Evolutionary conservation across 2,329 filamentous ascomycete species (phyloP), one percentile per base, ranked within the genome.

Genomic region (Podosphaera aphanis): DNA sequence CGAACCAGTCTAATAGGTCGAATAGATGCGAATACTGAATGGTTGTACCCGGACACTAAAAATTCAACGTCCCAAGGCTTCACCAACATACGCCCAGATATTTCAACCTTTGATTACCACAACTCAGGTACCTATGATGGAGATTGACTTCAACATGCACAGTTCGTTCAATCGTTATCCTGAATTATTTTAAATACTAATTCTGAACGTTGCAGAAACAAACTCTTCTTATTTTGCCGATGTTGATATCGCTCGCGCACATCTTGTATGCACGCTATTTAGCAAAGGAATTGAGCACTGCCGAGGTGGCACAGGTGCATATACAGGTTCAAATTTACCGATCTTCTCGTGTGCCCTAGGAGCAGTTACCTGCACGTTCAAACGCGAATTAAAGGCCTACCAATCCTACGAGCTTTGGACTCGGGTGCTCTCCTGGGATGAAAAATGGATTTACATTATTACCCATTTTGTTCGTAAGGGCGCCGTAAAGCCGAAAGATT

Each of bases 371-470:
- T 83, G 79, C 62, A 74, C 67, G 52, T 88, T 86, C 63, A 76
- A 77, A 61, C 66, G 69, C 43, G 82, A 88, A 64, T 79, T 88
- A 50, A 70, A 70, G 47, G 73, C 77, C 0, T 79, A 76, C 55
- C 68, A 77, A 57, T 60, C 62, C 11, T 88, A 79, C 60, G 79
- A 86, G 64, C 73, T 85, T 62, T 82, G 79, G 71, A 76, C 68
- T 27, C 69, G 77, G 37, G 59, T 88, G 13, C 66, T 85, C n/a
- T 64, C 66, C 49, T 88, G 82, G 82, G 82, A 90, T 61, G 69
- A 75, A 54, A 88, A 88, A 63, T 90, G 82, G 82, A 57, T 86
- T 48, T 85, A 83, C 59, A 68, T 85, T 33, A 64, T 83, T 27
- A 82, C 75, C 20, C 79, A 83, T 58, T 86, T 82, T 53, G 69